Evolutionary conservation across 371 early-diverging fungal species (phyloP), one percentile per base, ranked within the genome.

Genomic region (Choanephora cucurbitarum): DNA sequence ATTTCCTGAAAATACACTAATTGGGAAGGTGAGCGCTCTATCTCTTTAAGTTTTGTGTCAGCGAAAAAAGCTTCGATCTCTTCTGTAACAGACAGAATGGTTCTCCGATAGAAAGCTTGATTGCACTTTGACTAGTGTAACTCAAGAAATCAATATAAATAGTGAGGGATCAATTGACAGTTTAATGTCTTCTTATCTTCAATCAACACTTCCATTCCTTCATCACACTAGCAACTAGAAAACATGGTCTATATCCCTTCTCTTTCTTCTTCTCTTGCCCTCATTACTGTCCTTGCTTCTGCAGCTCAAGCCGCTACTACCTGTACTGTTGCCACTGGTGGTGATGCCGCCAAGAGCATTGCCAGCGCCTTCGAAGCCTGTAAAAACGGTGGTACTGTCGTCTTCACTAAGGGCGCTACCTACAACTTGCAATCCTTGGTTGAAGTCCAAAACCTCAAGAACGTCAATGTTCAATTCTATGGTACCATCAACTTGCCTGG

Each of bases 311-410:
- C 59, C 14, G 50, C 62, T 24, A 56, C 63, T 7, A 64, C 64
- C 24, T 58, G 58, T 19, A 55, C 60, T 24, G 52, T 52, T n/a
- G 53, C 57, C 17, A 52, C 57, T 23, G 57, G 48, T 14, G 61
- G 47, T 32, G 69, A 69, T 48, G 72, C 62, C 34, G 51, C 66
- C 17, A n/a, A 62, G 17, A 58, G 52, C 39, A 72, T 72, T 33
- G 55, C 43, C 0, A 39, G 49, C 18, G 72, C 72, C 13, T 72
- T 72, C 58, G 52, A 57, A 0, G 47, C 50, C 15, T 72, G 69
- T 48, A 60, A 66, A 24, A 60, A 53, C 23, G 72, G 72, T n/a
- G 72, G 69, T 18, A 69, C 59, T 6, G 69, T 72, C 15, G 51
- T 57, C 6, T 72, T 72, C 37, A 40, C 72, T n/a, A 51, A 46